Evolutionary conservation across 169 alveolate species (phyloP).

Genomic region (Babesia microti): DNA sequence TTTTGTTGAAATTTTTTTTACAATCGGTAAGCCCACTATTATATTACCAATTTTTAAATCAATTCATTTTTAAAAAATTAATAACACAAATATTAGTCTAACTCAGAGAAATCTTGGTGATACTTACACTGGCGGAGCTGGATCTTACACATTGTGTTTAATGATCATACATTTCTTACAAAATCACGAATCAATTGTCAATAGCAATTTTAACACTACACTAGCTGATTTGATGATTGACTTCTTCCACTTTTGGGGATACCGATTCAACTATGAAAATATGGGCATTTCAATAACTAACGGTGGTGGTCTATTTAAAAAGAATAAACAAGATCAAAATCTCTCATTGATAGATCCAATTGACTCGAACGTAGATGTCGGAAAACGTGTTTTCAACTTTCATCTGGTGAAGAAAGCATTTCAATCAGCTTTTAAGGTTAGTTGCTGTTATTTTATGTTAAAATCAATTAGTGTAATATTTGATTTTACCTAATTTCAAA

Average conservation of each 20-base stretch:
- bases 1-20: conserved; percentile 51
- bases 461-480: neutral
- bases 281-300: conserved; percentile 24
- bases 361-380: conserved; percentile 33
- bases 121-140: conserved; percentile 61
- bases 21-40: no score
- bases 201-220: conserved; percentile 26
- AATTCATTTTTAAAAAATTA: no score
- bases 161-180: conserved; percentile 62
- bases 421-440: conserved; percentile 28
- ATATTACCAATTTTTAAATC: no score
- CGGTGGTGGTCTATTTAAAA: no score
- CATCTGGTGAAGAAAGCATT: conserved; percentile 22
- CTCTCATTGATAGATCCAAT: conserved; percentile 48
- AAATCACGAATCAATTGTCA: conserved; percentile 42
- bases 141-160: conserved; percentile 56
- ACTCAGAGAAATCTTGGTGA: conserved; percentile 56
- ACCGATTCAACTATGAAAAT: conserved; percentile 34
- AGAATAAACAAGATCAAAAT: conserved; percentile 15
- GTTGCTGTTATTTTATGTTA: conserved; percentile 2
- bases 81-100: no score
- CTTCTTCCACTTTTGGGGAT: conserved; percentile 59
- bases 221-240: conserved; percentile 40
- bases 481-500: no score
- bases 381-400: conserved; percentile 32